A percentile compares a stretch with the other conserved stretches of the same genome.
Conservation (phyloP, 345 rosid species). For the Erucastrum elatum region DNA sequence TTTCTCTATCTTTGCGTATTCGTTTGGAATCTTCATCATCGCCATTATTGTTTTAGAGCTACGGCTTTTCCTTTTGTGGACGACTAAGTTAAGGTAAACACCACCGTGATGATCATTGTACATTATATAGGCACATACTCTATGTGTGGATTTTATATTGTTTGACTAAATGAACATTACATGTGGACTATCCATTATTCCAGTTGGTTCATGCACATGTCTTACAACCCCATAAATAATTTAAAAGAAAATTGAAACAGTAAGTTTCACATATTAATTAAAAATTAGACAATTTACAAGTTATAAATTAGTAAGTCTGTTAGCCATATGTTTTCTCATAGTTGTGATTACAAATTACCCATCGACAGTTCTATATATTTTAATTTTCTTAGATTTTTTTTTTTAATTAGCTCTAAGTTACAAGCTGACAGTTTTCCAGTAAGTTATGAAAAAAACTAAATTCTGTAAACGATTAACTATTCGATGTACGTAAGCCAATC, state of each 20-base stretch:
- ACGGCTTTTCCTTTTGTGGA: background rate
- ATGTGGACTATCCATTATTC: conserved; percentile 30
- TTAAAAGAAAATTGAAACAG: background rate
- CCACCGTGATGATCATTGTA: conserved; percentile 1
- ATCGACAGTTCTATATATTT: background rate
- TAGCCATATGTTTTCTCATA: background rate
- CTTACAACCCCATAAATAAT: background rate
- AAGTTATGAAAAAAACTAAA: background rate
- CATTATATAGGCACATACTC: conserved; percentile 1
- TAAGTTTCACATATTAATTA: background rate
- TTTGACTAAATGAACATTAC: conserved; percentile 21
- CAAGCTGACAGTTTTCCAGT: background rate
- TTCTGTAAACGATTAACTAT: background rate
- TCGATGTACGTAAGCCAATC: background rate
- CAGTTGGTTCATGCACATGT: conserved; percentile 28
- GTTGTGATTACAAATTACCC: background rate
- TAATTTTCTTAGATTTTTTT: background rate
- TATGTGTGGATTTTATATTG: conserved; percentile 23
- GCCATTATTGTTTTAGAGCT: conserved; percentile 33
- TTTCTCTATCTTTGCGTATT: conserved; percentile 60
- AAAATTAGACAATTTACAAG: background rate
- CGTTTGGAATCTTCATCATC: conserved; percentile 33
- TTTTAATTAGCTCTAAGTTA: background rate
- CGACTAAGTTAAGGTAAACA: background rate
- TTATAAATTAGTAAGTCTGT: background rate